Conservation (phyloP, 257 asterid genomes). For the Leptodermis oblonga region DNA sequence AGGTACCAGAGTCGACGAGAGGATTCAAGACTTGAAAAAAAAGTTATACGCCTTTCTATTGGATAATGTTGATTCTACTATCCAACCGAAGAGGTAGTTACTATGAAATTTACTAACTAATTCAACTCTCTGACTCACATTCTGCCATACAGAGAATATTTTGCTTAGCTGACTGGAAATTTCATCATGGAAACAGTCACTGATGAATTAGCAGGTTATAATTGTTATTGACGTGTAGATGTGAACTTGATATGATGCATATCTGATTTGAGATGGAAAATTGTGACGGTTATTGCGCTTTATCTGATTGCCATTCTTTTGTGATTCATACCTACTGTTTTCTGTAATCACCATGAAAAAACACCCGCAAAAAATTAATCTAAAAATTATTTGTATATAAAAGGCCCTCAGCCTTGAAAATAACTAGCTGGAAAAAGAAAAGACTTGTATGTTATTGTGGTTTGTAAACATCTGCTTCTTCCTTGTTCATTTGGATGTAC, state of each 20-base stretch:
- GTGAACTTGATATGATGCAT: slow-evolving; percentile 5
- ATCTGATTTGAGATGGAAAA: slow-evolving; percentile 1
- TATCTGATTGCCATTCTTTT: not conserved
- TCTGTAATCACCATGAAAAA: not conserved
- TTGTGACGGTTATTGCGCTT: not conserved
- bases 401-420: not conserved
- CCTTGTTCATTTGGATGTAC: slow-evolving; percentile 25
- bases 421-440: not conserved
- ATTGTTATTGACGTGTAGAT: slow-evolving; percentile 6
- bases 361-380: not conserved
- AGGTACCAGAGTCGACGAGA: slow-evolving; percentile 41
- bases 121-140: not conserved
- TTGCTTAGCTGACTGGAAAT: slow-evolving; percentile 1
- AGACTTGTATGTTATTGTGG: slow-evolving; percentile 5
- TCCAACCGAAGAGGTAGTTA: slow-evolving; percentile 33
- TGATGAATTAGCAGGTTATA: not conserved
- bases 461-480: slow-evolving; percentile 6
- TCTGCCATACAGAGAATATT: not conserved
- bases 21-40: slow-evolving; percentile 53
- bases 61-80: slow-evolving; percentile 57
- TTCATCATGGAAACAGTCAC: not conserved
- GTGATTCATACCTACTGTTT: not conserved
- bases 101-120: not conserved
- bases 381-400: not conserved
- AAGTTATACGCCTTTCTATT: slow-evolving; percentile 65